These are phyloP conservation scores for Lasiodiplodia gonubiensis DNA, from an alignment of 2,329 filamentous ascomycete genomes.

Conservation along the genomic window DNA sequence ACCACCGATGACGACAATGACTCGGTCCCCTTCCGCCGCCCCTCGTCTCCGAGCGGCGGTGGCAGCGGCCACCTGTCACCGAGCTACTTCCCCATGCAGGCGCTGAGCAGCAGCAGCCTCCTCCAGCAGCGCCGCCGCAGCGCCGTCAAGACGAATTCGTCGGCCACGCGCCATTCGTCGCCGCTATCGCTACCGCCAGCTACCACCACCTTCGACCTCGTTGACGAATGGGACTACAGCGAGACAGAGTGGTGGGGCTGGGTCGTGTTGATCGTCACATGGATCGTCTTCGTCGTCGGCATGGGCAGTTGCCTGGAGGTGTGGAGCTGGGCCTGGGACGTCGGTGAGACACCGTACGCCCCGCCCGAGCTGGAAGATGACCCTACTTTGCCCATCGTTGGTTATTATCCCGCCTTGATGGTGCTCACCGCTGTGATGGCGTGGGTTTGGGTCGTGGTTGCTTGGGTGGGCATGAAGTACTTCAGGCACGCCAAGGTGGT, in stretches of 20 bases:
- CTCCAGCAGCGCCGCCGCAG: constrained; percentile 38
- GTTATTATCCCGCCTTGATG: constrained; percentile 94
- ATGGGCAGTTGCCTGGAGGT: constrained; percentile 95
- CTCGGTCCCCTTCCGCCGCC: constrained; percentile 64
- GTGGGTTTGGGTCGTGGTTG: constrained; percentile 97
- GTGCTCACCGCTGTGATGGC: constrained; percentile 95
- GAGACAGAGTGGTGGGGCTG: constrained; percentile 99
- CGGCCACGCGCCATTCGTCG: constrained; percentile 27
- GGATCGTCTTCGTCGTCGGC: constrained; percentile 93
- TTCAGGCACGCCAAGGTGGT: constrained; percentile 96
- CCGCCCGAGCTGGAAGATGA: constrained; percentile 96
- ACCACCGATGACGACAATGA: constrained; percentile 84
- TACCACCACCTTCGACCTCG: constrained; percentile 33
- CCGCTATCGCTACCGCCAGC: constrained; percentile 29
- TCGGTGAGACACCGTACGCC: constrained; percentile 92
- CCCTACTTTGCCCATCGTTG: constrained; percentile 89
- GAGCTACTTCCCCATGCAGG: constrained; percentile 44
- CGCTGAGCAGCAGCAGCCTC: constrained; percentile 37
- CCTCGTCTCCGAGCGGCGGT: constrained; percentile 26
- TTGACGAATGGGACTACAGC: constrained; percentile 81
- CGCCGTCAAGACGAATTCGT: constrained; percentile 32
- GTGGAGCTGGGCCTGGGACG: constrained; percentile 99
- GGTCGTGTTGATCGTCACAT: constrained; percentile 88
- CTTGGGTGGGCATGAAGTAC: constrained; percentile 99
- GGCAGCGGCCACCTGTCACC: constrained; percentile 46